A percentile compares a stretch with the other conserved stretches of the same genome.
Conservation (phyloP, 495 filamentous ascomycete species). For the Aspergillus coremiiformis region DNA sequence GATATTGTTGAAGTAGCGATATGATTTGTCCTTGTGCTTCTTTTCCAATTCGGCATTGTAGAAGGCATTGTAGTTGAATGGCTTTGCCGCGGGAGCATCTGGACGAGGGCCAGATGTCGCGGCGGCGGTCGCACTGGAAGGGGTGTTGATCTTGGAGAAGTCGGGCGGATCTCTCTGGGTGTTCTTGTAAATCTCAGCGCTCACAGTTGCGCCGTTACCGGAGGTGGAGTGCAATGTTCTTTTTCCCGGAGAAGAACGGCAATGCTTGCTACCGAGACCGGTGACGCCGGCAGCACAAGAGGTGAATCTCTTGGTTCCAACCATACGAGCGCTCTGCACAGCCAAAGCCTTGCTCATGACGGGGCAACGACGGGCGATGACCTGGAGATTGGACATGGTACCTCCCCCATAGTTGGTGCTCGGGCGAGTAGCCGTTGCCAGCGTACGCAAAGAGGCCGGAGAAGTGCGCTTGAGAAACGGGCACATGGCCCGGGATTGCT, state of each 20-base stretch:
- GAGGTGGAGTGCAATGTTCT: constrained; percentile 76
- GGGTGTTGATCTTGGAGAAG: constrained; percentile 5
- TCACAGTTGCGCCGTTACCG: constrained; percentile 65
- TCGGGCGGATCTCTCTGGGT: constrained; percentile 42
- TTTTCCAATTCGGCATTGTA: constrained; percentile 85
- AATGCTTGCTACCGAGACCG: constrained; percentile 31
- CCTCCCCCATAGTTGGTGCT: constrained; percentile 70
- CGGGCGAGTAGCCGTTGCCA: constrained; percentile 71
- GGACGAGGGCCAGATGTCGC: constrained; percentile 28
- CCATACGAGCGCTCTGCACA: constrained; percentile 65
- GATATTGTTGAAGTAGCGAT: constrained; percentile 99
- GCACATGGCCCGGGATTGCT: constrained; percentile 90
- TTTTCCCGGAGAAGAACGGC: constrained; percentile 37
- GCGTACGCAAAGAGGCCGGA: constrained; percentile 76
- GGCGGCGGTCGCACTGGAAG: constrained; percentile 1
- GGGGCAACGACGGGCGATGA: constrained; percentile 89
- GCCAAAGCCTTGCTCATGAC: constrained; percentile 97
- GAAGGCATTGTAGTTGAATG: constrained; percentile 87
- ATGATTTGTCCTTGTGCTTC: constrained; percentile 99
- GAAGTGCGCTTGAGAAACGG: constrained; percentile 95
- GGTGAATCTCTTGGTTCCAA: constrained; percentile 40
- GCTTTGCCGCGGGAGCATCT: constrained; percentile 39
- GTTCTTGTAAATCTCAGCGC: constrained; percentile 52
- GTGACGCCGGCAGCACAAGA: constrained; percentile 32
- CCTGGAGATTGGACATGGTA: constrained; percentile 94